These are phyloP conservation scores for Boletales sp. DNA, from an alignment of 768 basidiomycete species.

Conservation along the genomic window DNA sequence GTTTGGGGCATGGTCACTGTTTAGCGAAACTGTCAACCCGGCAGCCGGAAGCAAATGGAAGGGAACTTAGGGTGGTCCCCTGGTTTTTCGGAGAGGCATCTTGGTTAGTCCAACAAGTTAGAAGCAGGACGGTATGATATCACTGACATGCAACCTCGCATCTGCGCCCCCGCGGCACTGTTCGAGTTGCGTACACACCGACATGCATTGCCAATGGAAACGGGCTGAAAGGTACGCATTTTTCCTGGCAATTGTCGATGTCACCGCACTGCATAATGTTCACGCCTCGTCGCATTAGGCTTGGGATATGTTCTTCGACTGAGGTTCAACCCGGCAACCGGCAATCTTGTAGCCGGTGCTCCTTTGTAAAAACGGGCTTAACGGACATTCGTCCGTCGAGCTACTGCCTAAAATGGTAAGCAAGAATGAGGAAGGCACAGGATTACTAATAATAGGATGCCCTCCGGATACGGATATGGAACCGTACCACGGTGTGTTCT, in stretches of 20 bases:
- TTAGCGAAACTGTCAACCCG: slow-evolving; percentile 12
- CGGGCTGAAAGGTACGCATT: slow-evolving; percentile 14
- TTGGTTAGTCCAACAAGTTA: not conserved
- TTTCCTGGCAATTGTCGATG: slow-evolving; percentile 8
- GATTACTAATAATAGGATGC: slow-evolving; percentile 10
- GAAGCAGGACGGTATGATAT: not conserved
- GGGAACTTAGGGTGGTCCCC: not conserved
- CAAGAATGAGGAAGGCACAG: slow-evolving; percentile 16
- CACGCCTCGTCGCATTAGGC: too few species aligned
- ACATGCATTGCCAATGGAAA: slow-evolving; percentile 18
- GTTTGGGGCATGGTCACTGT: slow-evolving; percentile 9
- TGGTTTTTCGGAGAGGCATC: not conserved
- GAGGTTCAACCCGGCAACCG: too few species aligned
- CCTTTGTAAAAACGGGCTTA: too few species aligned
- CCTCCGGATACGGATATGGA: slow-evolving; percentile 23
- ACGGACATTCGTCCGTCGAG: not conserved
- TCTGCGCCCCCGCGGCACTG: too few species aligned
- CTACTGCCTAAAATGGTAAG: slow-evolving; percentile 2
- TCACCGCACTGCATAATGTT: slow-evolving; percentile 19
- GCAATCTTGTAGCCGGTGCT: too few species aligned
- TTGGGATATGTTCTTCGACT: too few species aligned
- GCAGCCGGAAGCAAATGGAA: slow-evolving; percentile 1
- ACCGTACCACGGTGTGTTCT: slow-evolving; percentile 6
- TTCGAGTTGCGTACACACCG: not conserved
- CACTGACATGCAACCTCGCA: not conserved